Evolutionary conservation across 2,329 filamentous ascomycete genomes (phyloP).

Genomic region (Calonectria crousiana): DNA sequence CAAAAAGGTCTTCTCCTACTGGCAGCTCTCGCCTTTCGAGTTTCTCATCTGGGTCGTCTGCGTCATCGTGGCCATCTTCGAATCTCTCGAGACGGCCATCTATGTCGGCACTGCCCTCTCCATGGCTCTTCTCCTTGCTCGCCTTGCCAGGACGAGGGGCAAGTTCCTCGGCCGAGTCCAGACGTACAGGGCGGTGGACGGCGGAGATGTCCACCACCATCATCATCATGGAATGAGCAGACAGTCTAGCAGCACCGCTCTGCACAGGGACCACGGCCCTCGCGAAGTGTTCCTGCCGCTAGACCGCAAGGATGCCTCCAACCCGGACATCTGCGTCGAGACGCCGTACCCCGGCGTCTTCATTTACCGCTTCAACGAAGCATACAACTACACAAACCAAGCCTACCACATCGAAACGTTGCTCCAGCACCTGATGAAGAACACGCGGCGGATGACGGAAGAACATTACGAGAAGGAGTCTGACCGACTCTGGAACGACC

Average conservation of each 20-base stretch:
- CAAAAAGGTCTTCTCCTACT: slow-evolving; percentile 81
- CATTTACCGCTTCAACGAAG: slow-evolving; percentile 64
- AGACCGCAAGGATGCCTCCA: slow-evolving; percentile 56
- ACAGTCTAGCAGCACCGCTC: neutral
- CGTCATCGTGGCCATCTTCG: slow-evolving; percentile 69
- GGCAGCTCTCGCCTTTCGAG: slow-evolving; percentile 80
- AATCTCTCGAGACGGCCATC: slow-evolving; percentile 63
- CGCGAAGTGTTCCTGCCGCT: slow-evolving; percentile 57
- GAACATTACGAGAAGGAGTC: slow-evolving; percentile 51
- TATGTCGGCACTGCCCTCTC: slow-evolving; percentile 62
- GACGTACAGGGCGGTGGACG: slow-evolving; percentile 29
- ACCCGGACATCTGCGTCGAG: slow-evolving; percentile 56
- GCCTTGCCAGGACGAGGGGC: slow-evolving; percentile 60
- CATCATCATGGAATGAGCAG: neutral
- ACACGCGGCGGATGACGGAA: slow-evolving; percentile 55
- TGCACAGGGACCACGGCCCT: slow-evolving; percentile 8
- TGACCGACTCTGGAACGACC: slow-evolving; percentile 69
- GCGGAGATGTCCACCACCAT: neutral
- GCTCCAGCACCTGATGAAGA: slow-evolving; percentile 52
- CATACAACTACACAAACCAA: slow-evolving; percentile 66
- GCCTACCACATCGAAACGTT: slow-evolving; percentile 60
- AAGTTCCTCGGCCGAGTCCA: slow-evolving; percentile 58
- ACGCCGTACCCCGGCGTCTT: slow-evolving; percentile 63
- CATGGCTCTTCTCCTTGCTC: slow-evolving; percentile 56
- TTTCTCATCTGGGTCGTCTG: slow-evolving; percentile 81